A percentile compares a stretch with the other conserved stretches of the same genome.
Conservation (phyloP, 164 flowering plant genomes). For the Vitis cinerea region DNA sequence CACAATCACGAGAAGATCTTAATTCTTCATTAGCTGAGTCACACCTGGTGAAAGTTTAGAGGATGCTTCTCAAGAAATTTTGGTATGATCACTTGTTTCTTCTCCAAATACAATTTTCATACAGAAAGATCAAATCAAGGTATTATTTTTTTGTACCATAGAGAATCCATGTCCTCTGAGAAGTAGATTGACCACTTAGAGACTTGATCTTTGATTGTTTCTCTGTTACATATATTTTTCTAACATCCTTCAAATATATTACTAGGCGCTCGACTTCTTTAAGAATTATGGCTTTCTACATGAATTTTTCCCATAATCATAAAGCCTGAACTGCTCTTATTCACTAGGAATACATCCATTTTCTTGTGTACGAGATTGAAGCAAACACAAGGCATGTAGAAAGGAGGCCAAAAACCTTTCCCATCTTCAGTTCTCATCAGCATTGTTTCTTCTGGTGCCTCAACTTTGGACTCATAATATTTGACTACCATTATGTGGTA, state of each 20-base stretch:
- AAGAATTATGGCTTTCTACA: neutral
- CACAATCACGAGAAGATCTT: slow-evolving; percentile 97
- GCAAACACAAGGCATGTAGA: neutral
- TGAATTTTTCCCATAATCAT: neutral
- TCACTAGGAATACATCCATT: neutral
- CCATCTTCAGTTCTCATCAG: neutral
- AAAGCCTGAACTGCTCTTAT: neutral
- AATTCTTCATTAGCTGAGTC: slow-evolving; percentile 71
- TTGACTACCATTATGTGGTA: neutral
- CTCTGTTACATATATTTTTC: neutral
- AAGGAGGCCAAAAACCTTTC: neutral
- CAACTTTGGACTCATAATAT: neutral
- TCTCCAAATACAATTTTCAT: neutral
- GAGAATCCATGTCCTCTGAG: neutral
- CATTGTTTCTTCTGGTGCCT: neutral
- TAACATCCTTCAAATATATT: neutral
- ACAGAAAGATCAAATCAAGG: neutral
- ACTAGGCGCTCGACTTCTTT: neutral
- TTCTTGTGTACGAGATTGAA: neutral
- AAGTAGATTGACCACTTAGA: slow-evolving; percentile 2
- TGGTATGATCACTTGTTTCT: slow-evolving; percentile 23
- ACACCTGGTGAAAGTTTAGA: slow-evolving; percentile 62
- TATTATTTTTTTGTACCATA: slow-evolving; percentile 5
- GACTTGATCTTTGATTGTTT: neutral
- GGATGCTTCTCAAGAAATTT: slow-evolving; percentile 10